These are phyloP conservation scores for Avena insularis DNA, from an alignment of 176 grass and related monocot species.

Conservation along the genomic window DNA sequence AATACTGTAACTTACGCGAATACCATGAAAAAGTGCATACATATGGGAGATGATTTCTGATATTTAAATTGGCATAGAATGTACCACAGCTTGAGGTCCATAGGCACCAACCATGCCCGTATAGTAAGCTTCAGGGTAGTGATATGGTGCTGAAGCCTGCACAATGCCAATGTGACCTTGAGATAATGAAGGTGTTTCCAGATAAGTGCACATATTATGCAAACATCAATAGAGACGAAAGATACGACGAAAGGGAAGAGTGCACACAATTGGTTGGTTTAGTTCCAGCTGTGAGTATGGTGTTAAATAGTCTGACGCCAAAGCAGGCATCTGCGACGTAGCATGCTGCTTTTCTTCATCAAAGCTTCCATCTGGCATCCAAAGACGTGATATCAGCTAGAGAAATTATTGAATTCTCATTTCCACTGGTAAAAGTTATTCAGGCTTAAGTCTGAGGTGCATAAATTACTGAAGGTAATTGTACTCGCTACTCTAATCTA, in stretches of 20 bases:
- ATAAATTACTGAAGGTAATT: not conserved
- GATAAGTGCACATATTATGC: not conserved
- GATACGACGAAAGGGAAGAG: conserved; percentile 28
- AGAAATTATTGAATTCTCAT: no score
- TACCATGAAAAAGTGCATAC: not conserved
- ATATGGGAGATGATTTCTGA: not conserved
- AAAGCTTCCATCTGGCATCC: conserved; percentile 59
- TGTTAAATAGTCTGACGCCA: conserved; percentile 70
- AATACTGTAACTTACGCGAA: not conserved
- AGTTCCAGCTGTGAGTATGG: conserved; percentile 81
- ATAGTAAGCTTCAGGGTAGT: conserved; percentile 86
- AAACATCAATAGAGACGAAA: conserved; percentile 16
- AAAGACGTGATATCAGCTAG: not conserved
- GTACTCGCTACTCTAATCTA: not conserved
- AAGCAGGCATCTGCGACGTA: conserved; percentile 58
- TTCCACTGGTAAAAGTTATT: not conserved
- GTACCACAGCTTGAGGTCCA: conserved; percentile 84
- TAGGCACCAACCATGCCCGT: conserved; percentile 70
- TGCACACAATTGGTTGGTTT: conserved; percentile 74
- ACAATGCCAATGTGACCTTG: conserved; percentile 46
- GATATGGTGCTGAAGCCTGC: conserved; percentile 85
- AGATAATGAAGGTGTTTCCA: not conserved
- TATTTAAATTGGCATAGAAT: conserved; percentile 38
- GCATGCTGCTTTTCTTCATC: conserved; percentile 57
- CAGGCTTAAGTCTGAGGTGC: not conserved